phyloP scores from a whole-genome alignment of 164 flowering plant genomes.

The Aristolochia contorta region DNA sequence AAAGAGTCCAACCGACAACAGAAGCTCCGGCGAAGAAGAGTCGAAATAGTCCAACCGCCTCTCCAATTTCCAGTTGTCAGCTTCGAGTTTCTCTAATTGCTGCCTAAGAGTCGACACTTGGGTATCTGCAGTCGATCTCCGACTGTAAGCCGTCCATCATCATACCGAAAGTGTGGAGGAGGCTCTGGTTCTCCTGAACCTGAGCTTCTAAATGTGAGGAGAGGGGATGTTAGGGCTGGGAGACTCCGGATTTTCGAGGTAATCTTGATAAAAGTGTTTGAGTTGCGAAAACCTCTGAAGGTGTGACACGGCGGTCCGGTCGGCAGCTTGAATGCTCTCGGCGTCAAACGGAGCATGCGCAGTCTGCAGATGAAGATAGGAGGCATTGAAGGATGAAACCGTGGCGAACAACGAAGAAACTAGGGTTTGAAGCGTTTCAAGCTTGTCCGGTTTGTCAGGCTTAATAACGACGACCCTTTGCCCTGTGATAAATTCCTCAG shows the following conservation, averaged over 20 bases:
- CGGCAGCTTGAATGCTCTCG: slow-evolving; percentile 48
- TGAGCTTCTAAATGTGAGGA: slow-evolving; percentile 68
- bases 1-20: slow-evolving; percentile 53
- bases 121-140: slow-evolving; percentile 57
- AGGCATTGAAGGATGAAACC: slow-evolving; percentile 70
- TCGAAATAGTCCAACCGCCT: slow-evolving; percentile 28
- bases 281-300: slow-evolving; percentile 56
- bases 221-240: slow-evolving; percentile 22
- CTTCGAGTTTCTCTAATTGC: slow-evolving; percentile 38
- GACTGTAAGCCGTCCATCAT: slow-evolving; percentile 58
- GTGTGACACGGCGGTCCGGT: slow-evolving; percentile 49
- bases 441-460: slow-evolving; percentile 21
- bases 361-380: slow-evolving; percentile 79
- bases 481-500: slow-evolving; percentile 40
- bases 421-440: slow-evolving; percentile 34
- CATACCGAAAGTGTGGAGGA: slow-evolving; percentile 55
- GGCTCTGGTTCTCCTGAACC: slow-evolving; percentile 90
- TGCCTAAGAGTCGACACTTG: slow-evolving; percentile 43
- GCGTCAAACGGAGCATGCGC: slow-evolving; percentile 77
- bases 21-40: slow-evolving; percentile 24
- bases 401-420: slow-evolving; percentile 65
- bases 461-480: slow-evolving; percentile 9
- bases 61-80: slow-evolving; percentile 29
- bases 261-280: slow-evolving; percentile 33
- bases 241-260: slow-evolving; percentile 18